phyloP scores from a whole-genome alignment of 2,329 filamentous ascomycete genomes.

The Dothistroma septosporum region DNA sequence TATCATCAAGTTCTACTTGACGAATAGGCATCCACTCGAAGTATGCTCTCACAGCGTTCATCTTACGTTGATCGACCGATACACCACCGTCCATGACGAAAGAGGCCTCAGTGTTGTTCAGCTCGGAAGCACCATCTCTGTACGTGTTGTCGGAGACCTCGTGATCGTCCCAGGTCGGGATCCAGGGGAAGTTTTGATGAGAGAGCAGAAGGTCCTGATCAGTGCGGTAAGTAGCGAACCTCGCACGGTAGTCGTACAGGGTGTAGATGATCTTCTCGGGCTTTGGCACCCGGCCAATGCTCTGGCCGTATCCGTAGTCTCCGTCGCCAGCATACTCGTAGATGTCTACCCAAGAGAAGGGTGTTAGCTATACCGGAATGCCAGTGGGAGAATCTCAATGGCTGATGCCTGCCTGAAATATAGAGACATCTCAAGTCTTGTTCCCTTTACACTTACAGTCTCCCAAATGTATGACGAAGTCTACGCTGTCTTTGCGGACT shows the following conservation, averaged over 20 bases:
- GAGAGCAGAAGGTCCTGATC: constrained; percentile 56
- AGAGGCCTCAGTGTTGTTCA: constrained; percentile 64
- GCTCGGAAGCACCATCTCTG: constrained; percentile 55
- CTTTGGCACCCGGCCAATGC: constrained; percentile 50
- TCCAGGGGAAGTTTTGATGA: constrained; percentile 57
- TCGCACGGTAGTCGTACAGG: constrained; percentile 57
- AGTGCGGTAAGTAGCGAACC: constrained; percentile 57
- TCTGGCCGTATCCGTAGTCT: constrained; percentile 46
- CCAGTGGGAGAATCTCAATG: too few species aligned
- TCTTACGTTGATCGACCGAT: constrained; percentile 68
- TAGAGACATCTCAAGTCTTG: too few species aligned
- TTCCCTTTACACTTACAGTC: constrained; percentile 41
- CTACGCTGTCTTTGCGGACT: constrained; percentile 43
- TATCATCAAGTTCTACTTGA: constrained; percentile 65
- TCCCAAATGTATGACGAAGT: constrained; percentile 46
- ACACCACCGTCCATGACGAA: constrained; percentile 56
- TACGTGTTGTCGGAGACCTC: constrained; percentile 63
- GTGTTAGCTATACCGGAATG: too few species aligned
- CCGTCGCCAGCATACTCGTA: constrained; percentile 54
- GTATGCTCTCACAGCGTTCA: constrained; percentile 67
- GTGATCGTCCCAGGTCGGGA: constrained; percentile 60
- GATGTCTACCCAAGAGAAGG: constrained; percentile 37
- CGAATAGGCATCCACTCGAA: constrained; percentile 57
- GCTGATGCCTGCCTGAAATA: too few species aligned
- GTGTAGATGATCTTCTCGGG: constrained; percentile 52